Percentiles rank a stretch among this genome's conserved stretches.
These are phyloP conservation scores for Cladosporium halotolerans DNA, from an alignment of 2,329 filamentous ascomycete genomes.

Conservation along the genomic window DNA sequence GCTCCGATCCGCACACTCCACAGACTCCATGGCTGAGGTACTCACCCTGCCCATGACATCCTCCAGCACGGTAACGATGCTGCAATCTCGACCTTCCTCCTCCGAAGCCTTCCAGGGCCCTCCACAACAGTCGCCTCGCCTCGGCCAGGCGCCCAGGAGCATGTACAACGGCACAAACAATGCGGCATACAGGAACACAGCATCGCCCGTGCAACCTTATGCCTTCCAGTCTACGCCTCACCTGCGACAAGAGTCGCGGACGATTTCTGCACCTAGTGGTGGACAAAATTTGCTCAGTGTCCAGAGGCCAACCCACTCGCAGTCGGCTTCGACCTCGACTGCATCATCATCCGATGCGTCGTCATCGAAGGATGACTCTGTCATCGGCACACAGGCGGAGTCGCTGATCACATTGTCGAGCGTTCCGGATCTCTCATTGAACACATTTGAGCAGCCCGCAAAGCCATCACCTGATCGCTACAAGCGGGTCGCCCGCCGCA, in stretches of 20 bases:
- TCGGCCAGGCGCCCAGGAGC: slow-evolving; percentile 36
- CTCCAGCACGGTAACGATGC: slow-evolving; percentile 44
- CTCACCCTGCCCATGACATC: slow-evolving; percentile 43
- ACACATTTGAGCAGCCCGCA: slow-evolving; percentile 48
- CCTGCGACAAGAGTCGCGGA: slow-evolving; percentile 51
- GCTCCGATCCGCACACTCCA: slow-evolving; percentile 15
- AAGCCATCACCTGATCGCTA: slow-evolving; percentile 80
- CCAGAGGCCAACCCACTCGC: slow-evolving; percentile 22
- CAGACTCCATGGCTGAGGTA: slow-evolving; percentile 36
- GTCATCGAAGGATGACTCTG: slow-evolving; percentile 34
- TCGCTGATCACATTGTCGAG: slow-evolving; percentile 44
- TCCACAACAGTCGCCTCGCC: slow-evolving; percentile 31
- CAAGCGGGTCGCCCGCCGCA: slow-evolving; percentile 48
- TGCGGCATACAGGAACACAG: slow-evolving; percentile 36
- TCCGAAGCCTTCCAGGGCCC: slow-evolving; percentile 42
- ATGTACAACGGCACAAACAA: slow-evolving; percentile 39
- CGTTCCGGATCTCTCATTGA: slow-evolving; percentile 51
- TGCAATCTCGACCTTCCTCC: slow-evolving; percentile 39
- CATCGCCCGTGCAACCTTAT: slow-evolving; percentile 44
- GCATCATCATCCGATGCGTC: slow-evolving; percentile 45
- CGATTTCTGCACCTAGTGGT: slow-evolving; percentile 47
- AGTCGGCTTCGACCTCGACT: slow-evolving; percentile 35
- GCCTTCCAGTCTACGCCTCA: slow-evolving; percentile 48
- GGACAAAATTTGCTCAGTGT: slow-evolving; percentile 20
- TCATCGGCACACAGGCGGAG: slow-evolving; percentile 26